Percentiles rank a stretch among this genome's conserved stretches.
These are phyloP conservation scores for Penicillium olsonii DNA, from an alignment of 2,329 filamentous ascomycete species.

Conservation along the genomic window DNA sequence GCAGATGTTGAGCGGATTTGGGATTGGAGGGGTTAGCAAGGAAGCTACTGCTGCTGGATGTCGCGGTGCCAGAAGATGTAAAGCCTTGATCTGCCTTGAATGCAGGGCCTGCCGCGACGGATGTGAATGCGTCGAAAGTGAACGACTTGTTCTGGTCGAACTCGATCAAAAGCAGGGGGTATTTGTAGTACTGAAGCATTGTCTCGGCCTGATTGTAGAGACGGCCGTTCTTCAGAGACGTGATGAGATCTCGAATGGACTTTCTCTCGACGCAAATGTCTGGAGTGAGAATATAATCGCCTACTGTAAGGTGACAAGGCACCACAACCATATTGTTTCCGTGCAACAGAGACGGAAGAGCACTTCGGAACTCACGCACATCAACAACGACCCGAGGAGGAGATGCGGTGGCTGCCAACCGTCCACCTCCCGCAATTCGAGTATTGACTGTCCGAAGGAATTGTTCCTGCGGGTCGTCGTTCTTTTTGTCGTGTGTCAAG, in stretches of 20 bases:
- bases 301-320: constrained; percentile 93
- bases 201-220: constrained; percentile 89
- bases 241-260: constrained; percentile 85
- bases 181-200: constrained; percentile 92
- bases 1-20: constrained; percentile 83
- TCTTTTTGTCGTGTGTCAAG: constrained; percentile 70
- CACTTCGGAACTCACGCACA: constrained; percentile 92
- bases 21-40: constrained; percentile 64
- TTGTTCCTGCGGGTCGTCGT: constrained; percentile 81
- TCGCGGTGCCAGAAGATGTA: constrained; percentile 36
- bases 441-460: constrained; percentile 97
- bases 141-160: constrained; percentile 98
- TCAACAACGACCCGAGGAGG: constrained; percentile 92
- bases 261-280: constrained; percentile 94
- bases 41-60: constrained; percentile 57
- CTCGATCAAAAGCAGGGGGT: constrained; percentile 89
- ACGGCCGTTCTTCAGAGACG: constrained; percentile 86
- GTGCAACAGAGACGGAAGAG: constrained; percentile 85
- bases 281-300: constrained; percentile 91
- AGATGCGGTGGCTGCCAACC: constrained; percentile 77
- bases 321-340: constrained; percentile 85
- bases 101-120: constrained; percentile 41
- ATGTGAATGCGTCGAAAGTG: constrained; percentile 72
- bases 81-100: constrained; percentile 57
- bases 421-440: constrained; percentile 88